These are phyloP conservation scores for Cyberlindnera maclurae DNA, from an alignment of 805 yeast genomes.

Conservation along the genomic window DNA sequence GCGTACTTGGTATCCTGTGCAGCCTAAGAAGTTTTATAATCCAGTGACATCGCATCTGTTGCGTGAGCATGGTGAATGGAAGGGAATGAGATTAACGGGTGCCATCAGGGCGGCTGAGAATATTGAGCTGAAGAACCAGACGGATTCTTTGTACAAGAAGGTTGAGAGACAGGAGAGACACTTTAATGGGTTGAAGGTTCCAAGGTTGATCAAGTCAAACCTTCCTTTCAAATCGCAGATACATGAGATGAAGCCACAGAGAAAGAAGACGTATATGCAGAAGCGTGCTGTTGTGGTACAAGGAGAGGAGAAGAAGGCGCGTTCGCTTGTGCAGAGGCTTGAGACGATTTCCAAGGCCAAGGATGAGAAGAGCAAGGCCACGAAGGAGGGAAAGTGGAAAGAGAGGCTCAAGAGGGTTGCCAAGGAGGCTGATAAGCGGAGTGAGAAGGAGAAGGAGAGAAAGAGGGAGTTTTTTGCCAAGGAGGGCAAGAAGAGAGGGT, in stretches of 20 bases:
- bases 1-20: conserved; percentile 96
- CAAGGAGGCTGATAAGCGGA: conserved; percentile 61
- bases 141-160: conserved; percentile 51
- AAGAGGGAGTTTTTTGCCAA: conserved; percentile 81
- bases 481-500: conserved; percentile 57
- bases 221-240: conserved; percentile 92
- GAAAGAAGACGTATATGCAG: conserved; percentile 69
- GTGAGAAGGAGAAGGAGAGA: conserved; percentile 72
- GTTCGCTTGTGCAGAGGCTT: conserved; percentile 81
- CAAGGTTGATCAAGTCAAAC: conserved; percentile 64
- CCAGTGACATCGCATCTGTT: conserved; percentile 90
- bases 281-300: conserved; percentile 92
- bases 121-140: conserved; percentile 52
- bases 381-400: conserved; percentile 68
- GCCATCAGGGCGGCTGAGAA: conserved; percentile 75
- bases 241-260: conserved; percentile 81
- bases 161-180: conserved; percentile 78
- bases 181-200: conserved; percentile 85
- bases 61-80: conserved; percentile 78
- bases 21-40: conserved; percentile 83
- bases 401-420: conserved; percentile 70
- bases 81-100: conserved; percentile 94
- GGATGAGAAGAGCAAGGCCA: conserved; percentile 65
- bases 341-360: conserved; percentile 80
- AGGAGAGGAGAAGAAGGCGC: conserved; percentile 90